A percentile compares a stretch with the other conserved stretches of the same genome.
phyloP scores from a whole-genome alignment of 2,329 filamentous ascomycete genomes.

The Ceratocystis colombiana region DNA sequence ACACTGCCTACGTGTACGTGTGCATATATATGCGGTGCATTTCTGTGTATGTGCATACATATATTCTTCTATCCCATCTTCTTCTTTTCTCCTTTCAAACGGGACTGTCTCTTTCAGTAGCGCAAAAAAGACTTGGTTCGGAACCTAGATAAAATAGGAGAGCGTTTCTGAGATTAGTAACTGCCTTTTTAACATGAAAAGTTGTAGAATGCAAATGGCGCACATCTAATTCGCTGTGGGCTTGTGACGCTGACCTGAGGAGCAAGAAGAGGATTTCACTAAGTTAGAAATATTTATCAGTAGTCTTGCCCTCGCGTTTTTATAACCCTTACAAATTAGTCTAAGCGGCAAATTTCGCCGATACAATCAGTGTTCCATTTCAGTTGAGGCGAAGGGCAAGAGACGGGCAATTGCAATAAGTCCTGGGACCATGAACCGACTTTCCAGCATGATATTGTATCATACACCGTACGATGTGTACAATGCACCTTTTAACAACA shows the following conservation, averaged over 20 bases:
- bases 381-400: no score
- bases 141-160: neutral
- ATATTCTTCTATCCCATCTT: constrained; percentile 12
- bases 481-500: no score
- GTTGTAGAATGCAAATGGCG: neutral
- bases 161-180: neutral
- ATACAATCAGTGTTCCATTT: no score
- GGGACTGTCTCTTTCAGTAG: neutral
- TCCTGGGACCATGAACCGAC: neutral
- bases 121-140: neutral
- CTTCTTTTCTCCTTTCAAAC: neutral
- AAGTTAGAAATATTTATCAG: neutral
- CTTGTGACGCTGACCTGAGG: neutral
- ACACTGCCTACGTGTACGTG: neutral
- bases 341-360: no score
- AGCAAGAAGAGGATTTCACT: constrained; percentile 6
- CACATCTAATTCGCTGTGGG: neutral
- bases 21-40: neutral
- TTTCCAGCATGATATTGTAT: neutral
- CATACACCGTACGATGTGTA: neutral
- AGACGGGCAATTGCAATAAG: no score
- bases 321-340: neutral
- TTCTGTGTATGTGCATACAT: constrained; percentile 1
- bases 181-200: neutral
- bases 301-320: neutral